Evolutionary conservation across 2,329 filamentous ascomycete genomes (phyloP), one percentile per base, ranked within the genome.

Genomic region (Colletotrichum godetiae): DNA sequence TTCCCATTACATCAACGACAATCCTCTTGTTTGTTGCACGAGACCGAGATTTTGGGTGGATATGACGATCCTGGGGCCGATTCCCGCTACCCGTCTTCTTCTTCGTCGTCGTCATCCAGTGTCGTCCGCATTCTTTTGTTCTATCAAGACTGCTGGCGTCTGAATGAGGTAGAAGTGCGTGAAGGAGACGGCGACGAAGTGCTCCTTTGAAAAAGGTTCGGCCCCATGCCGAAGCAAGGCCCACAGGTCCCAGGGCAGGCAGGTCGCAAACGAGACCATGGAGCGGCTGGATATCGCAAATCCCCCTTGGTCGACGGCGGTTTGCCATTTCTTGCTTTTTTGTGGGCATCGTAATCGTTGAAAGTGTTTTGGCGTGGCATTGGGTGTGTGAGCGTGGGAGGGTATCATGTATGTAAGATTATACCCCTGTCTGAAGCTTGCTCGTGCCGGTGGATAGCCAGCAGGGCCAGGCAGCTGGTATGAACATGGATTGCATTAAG

Each of bases 331-430:
- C 60, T 61, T 70, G 33, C 46, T 73, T 64, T 72, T 68, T 29
- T 68, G 52, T 71, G 15, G 49, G 53, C 19, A 57, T 42, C 57
- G 29, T 63, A 15, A 57, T 53, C 52, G 29, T 68, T 35, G 31
- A 56, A 37, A 29, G 22, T 29, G 66, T 55, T 59, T 24, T 63
- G 24, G 59, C 37, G 19, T 37, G 59, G 35, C 31, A 69, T 27
- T 29, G 27, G 56, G 46, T 22, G 46, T 22, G 42, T 24, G 29
- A 33, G 37, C 24, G 27, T 24, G 64, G 65, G 37, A 72, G 52
- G 42, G 67, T 65, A 56, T 60, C 46, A 73, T 69, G 70, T 64
- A 64, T 65, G 70, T 73, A 29, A 70, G 66, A 73, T 59, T 60
- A 31, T 63, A 55, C 42, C 66, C 70, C 60, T 70, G 66, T 49